Percentiles rank a stretch among this genome's conserved stretches.
These are phyloP conservation scores for Blastocladiella emersonii DNA, from an alignment of 371 early-diverging fungal species.

Conservation along the genomic window DNA sequence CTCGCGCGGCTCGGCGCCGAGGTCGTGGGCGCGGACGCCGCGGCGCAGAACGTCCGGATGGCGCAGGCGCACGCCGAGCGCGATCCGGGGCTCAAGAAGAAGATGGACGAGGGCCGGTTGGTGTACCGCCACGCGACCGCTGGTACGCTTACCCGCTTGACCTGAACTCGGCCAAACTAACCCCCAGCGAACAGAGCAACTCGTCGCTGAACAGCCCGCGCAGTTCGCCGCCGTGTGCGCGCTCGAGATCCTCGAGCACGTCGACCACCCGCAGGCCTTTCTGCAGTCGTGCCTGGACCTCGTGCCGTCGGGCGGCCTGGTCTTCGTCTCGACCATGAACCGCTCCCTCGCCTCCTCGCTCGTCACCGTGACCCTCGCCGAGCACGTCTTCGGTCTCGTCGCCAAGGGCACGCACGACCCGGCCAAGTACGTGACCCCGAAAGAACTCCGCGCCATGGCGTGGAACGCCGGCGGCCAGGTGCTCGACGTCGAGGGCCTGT, in stretches of 20 bases:
- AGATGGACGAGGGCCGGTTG: slow-evolving; percentile 29
- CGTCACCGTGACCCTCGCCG: slow-evolving; percentile 71
- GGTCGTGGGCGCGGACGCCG: slow-evolving; percentile 78
- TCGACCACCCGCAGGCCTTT: slow-evolving; percentile 57
- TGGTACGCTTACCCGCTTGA: slow-evolving; percentile 25
- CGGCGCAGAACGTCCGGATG: slow-evolving; percentile 60
- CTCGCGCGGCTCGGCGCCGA: slow-evolving; percentile 67
- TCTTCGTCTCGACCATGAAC: slow-evolving; percentile 84
- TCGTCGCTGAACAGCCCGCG: no score
- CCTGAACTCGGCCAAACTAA: no score
- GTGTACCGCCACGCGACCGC: slow-evolving; percentile 56
- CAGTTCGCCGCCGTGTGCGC: slow-evolving; percentile 73
- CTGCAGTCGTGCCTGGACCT: slow-evolving; percentile 46
- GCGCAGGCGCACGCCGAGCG: slow-evolving; percentile 54
- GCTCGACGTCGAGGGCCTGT: slow-evolving; percentile 19
- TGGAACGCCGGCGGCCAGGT: slow-evolving; percentile 6
- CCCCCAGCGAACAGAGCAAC: no score
- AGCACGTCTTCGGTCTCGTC: slow-evolving; percentile 62
- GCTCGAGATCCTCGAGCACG: slow-evolving; percentile 89
- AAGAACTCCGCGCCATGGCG: slow-evolving; percentile 29
- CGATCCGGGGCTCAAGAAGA: slow-evolving; percentile 40
- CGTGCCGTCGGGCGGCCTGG: slow-evolving; percentile 50
- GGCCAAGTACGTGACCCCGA: slow-evolving; percentile 63
- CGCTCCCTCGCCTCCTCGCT: slow-evolving; percentile 61
- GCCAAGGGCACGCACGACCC: slow-evolving; percentile 79